Evolutionary conservation across 2,329 filamentous ascomycete species (phyloP), one percentile per base, ranked within the genome.

Genomic region (Xylariales sp.): DNA sequence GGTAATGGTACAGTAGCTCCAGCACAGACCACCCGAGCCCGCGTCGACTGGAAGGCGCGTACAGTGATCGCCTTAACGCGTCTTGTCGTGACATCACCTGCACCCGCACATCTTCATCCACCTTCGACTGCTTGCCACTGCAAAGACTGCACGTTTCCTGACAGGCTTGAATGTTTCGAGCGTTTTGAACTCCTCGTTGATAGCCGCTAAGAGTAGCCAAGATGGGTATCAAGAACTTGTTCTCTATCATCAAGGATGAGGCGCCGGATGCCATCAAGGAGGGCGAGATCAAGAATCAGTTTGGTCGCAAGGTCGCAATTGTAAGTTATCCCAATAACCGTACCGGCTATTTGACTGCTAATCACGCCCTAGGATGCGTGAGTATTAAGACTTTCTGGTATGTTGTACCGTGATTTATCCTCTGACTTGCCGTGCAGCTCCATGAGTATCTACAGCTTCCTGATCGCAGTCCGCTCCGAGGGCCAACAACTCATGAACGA

Each of bases 381-480:
- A 44, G 65, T 50, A n/a, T 5, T 55, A 35, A 51, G 40, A 14
- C 11, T 11, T 4, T 24, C 38, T 5, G n/a, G n/a, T n/a, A n/a
- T 8, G 36, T 27, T 10, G 14, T 16, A 12, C 15, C 20, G 5
- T 10, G 5, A 9, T 5, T 15, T 21, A 18, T 7, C 14, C 6
- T 7, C 19, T 18, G 37, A 45, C 34, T 49, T 31, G 46, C 45
- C 43, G 42, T 38, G 28, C 18, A 87, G 83, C 33, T 98, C 93
- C 35, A 98, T 98, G 93, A 95, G 88, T 68, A 90, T 98, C 58
- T 98, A 98, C 76, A 95, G 88, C 66, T 98, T 98, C 72, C 80
- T 98, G 46, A 93, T 98, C 61, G 93, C 93, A 37, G 93, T 98
- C 42, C 89, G 93, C 54, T 96, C 90, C 56, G 89, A 95, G 55